Evolutionary conservation across 495 filamentous ascomycete genomes (phyloP).

Genomic region (Penicillium canescens): DNA sequence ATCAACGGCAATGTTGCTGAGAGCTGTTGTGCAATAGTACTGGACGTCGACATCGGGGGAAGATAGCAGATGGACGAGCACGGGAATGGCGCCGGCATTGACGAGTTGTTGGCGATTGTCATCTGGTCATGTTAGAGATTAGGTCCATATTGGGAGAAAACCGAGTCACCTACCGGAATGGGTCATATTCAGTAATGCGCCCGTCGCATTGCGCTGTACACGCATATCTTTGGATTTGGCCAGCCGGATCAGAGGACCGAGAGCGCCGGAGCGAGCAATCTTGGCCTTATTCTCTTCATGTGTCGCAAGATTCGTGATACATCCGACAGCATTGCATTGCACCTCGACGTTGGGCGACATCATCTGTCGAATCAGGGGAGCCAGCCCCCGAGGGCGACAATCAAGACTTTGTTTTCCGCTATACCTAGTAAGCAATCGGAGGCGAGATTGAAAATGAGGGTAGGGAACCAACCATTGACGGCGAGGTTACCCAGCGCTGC

Average conservation of each 20-base stretch:
- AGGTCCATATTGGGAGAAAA: neutral
- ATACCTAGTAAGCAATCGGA: slow-evolving; percentile 43
- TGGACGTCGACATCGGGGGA: slow-evolving; percentile 95
- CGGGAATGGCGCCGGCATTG: slow-evolving; percentile 93
- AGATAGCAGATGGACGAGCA: slow-evolving; percentile 89
- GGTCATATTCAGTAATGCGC: slow-evolving; percentile 96
- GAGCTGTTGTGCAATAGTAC: slow-evolving; percentile 97
- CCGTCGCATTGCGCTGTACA: slow-evolving; percentile 95
- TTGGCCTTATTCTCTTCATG: slow-evolving; percentile 99
- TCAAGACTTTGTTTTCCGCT: slow-evolving; percentile 97
- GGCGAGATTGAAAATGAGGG: neutral
- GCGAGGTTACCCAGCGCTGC: slow-evolving; percentile 95
- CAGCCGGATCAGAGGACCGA: slow-evolving; percentile 84
- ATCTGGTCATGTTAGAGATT: slow-evolving; percentile 53
- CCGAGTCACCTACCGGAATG: slow-evolving; percentile 74
- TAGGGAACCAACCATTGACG: slow-evolving; percentile 76
- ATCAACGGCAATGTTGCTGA: slow-evolving; percentile 98
- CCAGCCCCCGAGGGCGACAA: slow-evolving; percentile 86
- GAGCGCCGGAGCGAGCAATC: slow-evolving; percentile 91
- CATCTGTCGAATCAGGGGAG: slow-evolving; percentile 96
- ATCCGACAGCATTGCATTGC: slow-evolving; percentile 98
- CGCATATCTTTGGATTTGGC: slow-evolving; percentile 99
- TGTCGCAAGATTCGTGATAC: slow-evolving; percentile 96
- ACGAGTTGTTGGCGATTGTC: slow-evolving; percentile 97
- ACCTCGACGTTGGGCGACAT: slow-evolving; percentile 98